A percentile compares a stretch with the other conserved stretches of the same genome.
Conservation (phyloP, 768 basidiomycete species). For the Russula vinacea region DNA sequence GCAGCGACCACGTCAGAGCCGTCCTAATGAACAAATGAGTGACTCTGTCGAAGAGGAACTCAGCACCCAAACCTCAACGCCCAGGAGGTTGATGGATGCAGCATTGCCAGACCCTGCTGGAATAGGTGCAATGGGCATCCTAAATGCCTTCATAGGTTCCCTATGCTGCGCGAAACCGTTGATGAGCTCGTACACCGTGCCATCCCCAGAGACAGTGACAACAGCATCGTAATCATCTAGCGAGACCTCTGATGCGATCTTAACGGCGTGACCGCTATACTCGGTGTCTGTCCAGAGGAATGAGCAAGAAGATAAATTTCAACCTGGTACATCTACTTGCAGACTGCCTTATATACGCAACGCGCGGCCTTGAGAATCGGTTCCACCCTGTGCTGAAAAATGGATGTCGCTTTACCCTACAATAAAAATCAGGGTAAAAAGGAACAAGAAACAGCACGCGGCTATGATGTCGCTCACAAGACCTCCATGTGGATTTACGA, state of each 20-base stretch:
- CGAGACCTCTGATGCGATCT: conserved; percentile 55
- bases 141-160: conserved; percentile 57
- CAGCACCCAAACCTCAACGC: conserved; percentile 49
- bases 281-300: conserved; percentile 53
- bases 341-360: conserved; percentile 57
- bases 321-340: conserved; percentile 43
- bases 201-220: conserved; percentile 78
- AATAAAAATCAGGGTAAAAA: conserved; percentile 14
- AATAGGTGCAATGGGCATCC: conserved; percentile 70
- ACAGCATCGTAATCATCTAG: conserved; percentile 65
- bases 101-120: conserved; percentile 85
- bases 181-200: conserved; percentile 75
- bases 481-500: conserved; percentile 83
- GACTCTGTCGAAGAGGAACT: background rate
- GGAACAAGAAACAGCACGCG: background rate
- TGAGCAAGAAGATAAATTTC: background rate
- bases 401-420: conserved; percentile 58
- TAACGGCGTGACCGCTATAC: conserved; percentile 58
- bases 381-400: conserved; percentile 58
- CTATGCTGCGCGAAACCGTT: conserved; percentile 75
- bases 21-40: conserved; percentile 40
- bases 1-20: conserved; percentile 72
- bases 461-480: conserved; percentile 45
- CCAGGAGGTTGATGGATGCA: conserved; percentile 67
- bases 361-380: conserved; percentile 70